phyloP scores from a whole-genome alignment of 148 eudicot genomes.

The Persicaria maculosa region DNA sequence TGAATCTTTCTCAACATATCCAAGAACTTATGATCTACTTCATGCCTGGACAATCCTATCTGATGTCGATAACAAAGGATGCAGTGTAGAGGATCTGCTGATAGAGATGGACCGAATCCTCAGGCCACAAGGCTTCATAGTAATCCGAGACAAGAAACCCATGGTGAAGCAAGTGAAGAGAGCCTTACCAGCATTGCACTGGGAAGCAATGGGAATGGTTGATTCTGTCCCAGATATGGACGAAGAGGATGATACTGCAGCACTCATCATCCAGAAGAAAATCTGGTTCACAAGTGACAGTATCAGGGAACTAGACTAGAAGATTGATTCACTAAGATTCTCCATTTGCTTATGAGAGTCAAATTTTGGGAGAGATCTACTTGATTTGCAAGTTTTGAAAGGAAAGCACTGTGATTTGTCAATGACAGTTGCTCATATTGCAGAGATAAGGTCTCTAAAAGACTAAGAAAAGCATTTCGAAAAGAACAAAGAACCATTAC shows the following conservation, averaged over 20 bases:
- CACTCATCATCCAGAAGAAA: conserved; percentile 31
- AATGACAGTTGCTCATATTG: not conserved
- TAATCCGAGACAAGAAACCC: conserved; percentile 32
- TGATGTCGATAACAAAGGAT: conserved; percentile 29
- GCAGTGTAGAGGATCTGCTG: conserved; percentile 35
- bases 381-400: not conserved
- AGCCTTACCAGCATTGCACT: conserved; percentile 23
- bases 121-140: conserved; percentile 38
- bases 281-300: conserved; percentile 23
- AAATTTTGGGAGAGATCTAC: not conserved
- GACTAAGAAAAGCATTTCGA: too few relatives aligned
- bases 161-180: conserved; percentile 27
- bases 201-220: conserved; percentile 30
- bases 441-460: not conserved
- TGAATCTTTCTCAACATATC: conserved; percentile 39
- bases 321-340: not conserved
- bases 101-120: conserved; percentile 43
- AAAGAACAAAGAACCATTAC: too few relatives aligned
- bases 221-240: conserved; percentile 21
- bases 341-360: not conserved
- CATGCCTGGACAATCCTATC: conserved; percentile 37
- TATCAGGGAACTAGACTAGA: conserved; percentile 16
- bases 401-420: not conserved
- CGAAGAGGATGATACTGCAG: conserved; percentile 26
- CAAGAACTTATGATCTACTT: conserved; percentile 41